Percentiles rank a stretch among this genome's conserved stretches.
These are phyloP conservation scores for Ustulina deusta DNA, from an alignment of 2,329 filamentous ascomycete species.

Conservation along the genomic window DNA sequence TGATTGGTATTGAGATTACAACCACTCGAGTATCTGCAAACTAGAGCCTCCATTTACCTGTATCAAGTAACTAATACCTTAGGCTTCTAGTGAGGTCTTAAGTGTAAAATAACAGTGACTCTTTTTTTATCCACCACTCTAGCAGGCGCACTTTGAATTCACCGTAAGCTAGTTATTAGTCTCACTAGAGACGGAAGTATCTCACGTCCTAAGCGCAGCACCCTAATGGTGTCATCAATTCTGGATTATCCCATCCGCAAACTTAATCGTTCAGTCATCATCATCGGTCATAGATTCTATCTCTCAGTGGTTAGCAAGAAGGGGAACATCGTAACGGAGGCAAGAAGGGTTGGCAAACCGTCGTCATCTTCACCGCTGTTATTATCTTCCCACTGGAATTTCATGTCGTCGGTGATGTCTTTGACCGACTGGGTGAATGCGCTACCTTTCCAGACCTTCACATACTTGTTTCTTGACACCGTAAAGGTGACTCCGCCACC, in stretches of 20 bases:
- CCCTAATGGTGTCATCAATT: background rate
- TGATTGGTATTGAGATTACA: too few species aligned
- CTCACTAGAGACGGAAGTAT: background rate
- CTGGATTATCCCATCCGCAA: background rate
- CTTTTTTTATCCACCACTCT: too few species aligned
- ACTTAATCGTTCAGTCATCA: background rate
- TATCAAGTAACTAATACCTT: too few species aligned
- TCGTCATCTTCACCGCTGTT: constrained; percentile 18
- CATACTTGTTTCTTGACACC: background rate
- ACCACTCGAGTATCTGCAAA: too few species aligned
- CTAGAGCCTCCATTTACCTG: too few species aligned
- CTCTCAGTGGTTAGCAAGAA: background rate
- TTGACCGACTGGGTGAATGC: constrained; percentile 27
- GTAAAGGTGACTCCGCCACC: constrained; percentile 7
- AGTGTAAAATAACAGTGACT: too few species aligned
- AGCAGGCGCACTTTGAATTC: too few species aligned
- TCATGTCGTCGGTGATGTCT: constrained; percentile 28
- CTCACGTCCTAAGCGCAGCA: background rate
- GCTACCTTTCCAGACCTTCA: constrained; percentile 31
- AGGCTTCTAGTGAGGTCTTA: too few species aligned
- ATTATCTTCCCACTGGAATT: background rate
- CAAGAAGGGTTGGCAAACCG: constrained; percentile 19
- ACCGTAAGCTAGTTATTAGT: too few species aligned
- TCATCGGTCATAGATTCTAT: constrained; percentile 20
- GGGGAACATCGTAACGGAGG: background rate